phyloP scores from a whole-genome alignment of 2,329 filamentous ascomycete genomes.

The Rhynchosporium agropyri region DNA sequence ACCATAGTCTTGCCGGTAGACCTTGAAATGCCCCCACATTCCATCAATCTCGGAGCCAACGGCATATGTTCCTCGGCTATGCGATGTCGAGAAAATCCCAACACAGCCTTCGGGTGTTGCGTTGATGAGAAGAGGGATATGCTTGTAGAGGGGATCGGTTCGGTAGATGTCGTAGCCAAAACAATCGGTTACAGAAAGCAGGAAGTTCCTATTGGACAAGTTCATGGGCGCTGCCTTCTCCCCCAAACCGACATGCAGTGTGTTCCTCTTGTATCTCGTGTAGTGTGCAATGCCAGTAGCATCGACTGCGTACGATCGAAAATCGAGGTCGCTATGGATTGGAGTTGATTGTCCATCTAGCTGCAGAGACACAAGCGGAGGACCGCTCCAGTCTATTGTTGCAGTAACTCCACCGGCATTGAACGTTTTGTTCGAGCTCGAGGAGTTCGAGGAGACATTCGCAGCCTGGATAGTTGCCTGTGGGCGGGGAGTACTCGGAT shows the following conservation, averaged over 20 bases:
- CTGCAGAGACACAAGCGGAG: constrained; percentile 60
- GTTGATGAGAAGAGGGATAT: constrained; percentile 73
- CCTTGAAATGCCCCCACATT: constrained; percentile 75
- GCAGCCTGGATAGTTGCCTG: constrained; percentile 31
- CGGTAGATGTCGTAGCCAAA: constrained; percentile 74
- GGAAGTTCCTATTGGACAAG: constrained; percentile 66
- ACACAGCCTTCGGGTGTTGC: constrained; percentile 65
- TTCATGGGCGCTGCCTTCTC: constrained; percentile 77
- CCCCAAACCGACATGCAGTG: constrained; percentile 69
- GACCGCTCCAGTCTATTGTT: constrained; percentile 59
- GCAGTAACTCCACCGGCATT: constrained; percentile 54
- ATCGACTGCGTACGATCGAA: constrained; percentile 67
- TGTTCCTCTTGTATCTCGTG: constrained; percentile 61
- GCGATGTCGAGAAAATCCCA: constrained; percentile 68
- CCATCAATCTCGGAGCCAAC: constrained; percentile 75
- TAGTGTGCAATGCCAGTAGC: constrained; percentile 66
- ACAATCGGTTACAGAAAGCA: constrained; percentile 68
- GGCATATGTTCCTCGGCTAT: constrained; percentile 65
- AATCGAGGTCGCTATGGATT: constrained; percentile 63
- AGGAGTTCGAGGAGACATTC: constrained; percentile 39
- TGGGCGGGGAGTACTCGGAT: constrained; percentile 59
- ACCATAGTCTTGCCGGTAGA: constrained; percentile 72
- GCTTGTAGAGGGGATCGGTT: constrained; percentile 75
- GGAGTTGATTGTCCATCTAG: constrained; percentile 53
- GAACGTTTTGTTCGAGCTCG: constrained; percentile 47